phyloP scores from a whole-genome alignment of 352 stramenopile genomes.

The Globisporangium emineosum region DNA sequence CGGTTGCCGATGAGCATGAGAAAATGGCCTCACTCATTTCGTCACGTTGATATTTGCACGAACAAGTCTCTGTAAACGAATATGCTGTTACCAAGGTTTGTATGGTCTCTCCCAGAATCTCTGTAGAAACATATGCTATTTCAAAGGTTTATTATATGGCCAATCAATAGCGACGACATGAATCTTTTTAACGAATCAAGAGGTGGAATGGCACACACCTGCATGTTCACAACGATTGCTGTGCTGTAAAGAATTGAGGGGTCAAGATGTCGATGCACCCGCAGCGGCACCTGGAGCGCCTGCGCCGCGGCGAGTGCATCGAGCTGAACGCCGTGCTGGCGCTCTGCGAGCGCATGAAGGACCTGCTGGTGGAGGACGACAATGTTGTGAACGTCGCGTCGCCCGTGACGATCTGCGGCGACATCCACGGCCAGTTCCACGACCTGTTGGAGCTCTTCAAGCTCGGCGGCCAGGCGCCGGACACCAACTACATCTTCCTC shows the following conservation, averaged over 20 bases:
- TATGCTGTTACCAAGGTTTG: neutral
- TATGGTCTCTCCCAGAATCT: neutral
- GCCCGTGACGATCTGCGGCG: slow-evolving; percentile 86
- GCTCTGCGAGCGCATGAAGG: slow-evolving; percentile 67
- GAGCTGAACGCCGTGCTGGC: slow-evolving; percentile 52
- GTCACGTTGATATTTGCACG: neutral
- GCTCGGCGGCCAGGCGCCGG: slow-evolving; percentile 83
- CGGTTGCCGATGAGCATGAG: neutral
- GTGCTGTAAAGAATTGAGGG: too few relatives aligned
- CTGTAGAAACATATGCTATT: too few relatives aligned
- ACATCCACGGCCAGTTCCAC: slow-evolving; percentile 98
- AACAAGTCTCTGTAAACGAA: neutral
- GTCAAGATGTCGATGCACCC: slow-evolving; percentile 28
- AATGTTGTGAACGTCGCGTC: slow-evolving; percentile 78
- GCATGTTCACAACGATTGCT: too few relatives aligned
- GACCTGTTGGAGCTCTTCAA: slow-evolving; percentile 94
- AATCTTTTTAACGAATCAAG: too few relatives aligned
- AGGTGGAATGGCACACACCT: too few relatives aligned
- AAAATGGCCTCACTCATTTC: neutral
- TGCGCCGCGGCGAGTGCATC: slow-evolving; percentile 52
- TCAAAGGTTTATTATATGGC: too few relatives aligned
- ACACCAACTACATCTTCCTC: slow-evolving; percentile 93
- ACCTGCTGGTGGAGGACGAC: slow-evolving; percentile 71
- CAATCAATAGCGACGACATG: too few relatives aligned
- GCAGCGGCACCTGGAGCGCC: slow-evolving; percentile 49